A percentile compares a stretch with the other conserved stretches of the same genome.
Conservation (phyloP, 2,329 filamentous ascomycete species). For the Acrocalymma vagum region DNA sequence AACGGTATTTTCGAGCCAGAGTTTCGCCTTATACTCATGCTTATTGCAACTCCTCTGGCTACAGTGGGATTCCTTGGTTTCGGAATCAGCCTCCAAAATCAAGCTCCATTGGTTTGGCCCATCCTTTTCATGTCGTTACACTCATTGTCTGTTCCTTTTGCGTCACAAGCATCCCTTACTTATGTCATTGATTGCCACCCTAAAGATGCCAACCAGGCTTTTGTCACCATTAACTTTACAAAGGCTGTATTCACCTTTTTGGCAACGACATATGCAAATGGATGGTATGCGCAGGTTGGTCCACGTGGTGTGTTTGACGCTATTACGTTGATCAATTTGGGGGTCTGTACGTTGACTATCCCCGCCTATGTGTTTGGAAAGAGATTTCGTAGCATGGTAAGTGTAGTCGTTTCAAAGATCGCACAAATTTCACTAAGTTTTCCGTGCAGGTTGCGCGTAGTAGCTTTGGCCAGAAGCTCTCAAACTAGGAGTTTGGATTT, state of each 20-base stretch:
- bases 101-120: slow-evolving; percentile 34
- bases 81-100: slow-evolving; percentile 43
- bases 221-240: slow-evolving; percentile 53
- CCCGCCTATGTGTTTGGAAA: slow-evolving; percentile 64
- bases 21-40: slow-evolving; percentile 66
- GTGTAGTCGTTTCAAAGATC: slow-evolving; percentile 1
- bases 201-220: slow-evolving; percentile 50
- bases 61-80: slow-evolving; percentile 54
- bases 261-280: slow-evolving; percentile 84
- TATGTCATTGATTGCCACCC: slow-evolving; percentile 54
- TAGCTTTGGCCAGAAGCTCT: slow-evolving; percentile 26
- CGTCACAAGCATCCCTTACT: slow-evolving; percentile 47
- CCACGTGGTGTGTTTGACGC: slow-evolving; percentile 73
- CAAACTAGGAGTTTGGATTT: slow-evolving; percentile 8
- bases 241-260: slow-evolving; percentile 57
- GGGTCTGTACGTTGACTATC: slow-evolving; percentile 75
- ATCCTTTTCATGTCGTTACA: slow-evolving; percentile 49
- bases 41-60: slow-evolving; percentile 39
- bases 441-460: slow-evolving; percentile 24
- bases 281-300: slow-evolving; percentile 66
- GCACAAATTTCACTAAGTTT: background rate
- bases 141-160: slow-evolving; percentile 48
- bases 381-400: slow-evolving; percentile 39
- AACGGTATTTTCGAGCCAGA: slow-evolving; percentile 89
- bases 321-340: slow-evolving; percentile 77